These are phyloP conservation scores for Suillus placidus DNA, from an alignment of 768 basidiomycete species.

Conservation along the genomic window DNA sequence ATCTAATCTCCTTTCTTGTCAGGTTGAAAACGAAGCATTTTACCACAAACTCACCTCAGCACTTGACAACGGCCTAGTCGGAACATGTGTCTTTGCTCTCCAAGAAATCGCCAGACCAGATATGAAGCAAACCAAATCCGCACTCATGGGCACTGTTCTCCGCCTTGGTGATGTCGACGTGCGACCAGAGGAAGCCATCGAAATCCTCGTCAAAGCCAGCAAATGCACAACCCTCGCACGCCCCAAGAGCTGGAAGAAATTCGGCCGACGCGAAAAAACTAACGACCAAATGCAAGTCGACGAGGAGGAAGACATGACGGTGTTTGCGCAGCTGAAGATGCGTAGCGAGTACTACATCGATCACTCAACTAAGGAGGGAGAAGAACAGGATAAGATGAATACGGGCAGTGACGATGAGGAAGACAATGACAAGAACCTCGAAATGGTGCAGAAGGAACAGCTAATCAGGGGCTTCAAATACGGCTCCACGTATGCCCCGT, in stretches of 20 bases:
- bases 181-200: constrained; percentile 70
- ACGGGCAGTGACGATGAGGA: constrained; percentile 35
- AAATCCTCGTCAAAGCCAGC: constrained; percentile 70
- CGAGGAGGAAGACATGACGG: constrained; percentile 29
- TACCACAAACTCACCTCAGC: constrained; percentile 49
- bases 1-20: constrained; percentile 10
- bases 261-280: constrained; percentile 44
- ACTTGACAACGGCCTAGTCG: constrained; percentile 35
- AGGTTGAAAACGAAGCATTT: constrained; percentile 80
- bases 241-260: constrained; percentile 82
- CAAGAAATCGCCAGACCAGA: constrained; percentile 49
- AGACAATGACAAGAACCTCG: constrained; percentile 41
- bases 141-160: constrained; percentile 62
- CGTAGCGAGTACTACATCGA: constrained; percentile 63
- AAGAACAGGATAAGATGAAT: constrained; percentile 29
- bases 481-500: constrained; percentile 84
- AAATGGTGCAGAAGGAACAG: constrained; percentile 76
- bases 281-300: constrained; percentile 33
- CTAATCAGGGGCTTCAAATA: constrained; percentile 86
- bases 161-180: constrained; percentile 77
- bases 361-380: constrained; percentile 37
- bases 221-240: constrained; percentile 77
- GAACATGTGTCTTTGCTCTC: constrained; percentile 34
- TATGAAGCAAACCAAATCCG: constrained; percentile 67
- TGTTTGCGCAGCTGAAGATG: constrained; percentile 45